Evolutionary conservation across 179 eudicot genomes (phyloP).

Genomic region (Silene coronaria): DNA sequence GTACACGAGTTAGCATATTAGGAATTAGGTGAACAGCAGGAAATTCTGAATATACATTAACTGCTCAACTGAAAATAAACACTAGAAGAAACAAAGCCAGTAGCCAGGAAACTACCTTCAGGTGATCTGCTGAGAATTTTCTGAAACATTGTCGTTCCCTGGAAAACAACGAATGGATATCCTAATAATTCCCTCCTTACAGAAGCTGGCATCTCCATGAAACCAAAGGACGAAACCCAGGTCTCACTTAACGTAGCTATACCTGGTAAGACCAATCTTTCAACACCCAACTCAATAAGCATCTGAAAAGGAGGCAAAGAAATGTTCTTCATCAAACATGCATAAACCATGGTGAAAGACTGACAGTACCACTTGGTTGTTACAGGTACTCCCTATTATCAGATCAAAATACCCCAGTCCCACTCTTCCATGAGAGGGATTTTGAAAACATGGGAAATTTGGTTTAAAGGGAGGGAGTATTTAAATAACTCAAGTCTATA

Average conservation of each 20-base stretch:
- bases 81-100: constrained; percentile 8
- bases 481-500: neutral
- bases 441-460: no score
- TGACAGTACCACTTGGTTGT: no score
- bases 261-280: constrained; percentile 44
- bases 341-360: neutral
- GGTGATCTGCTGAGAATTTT: constrained; percentile 29
- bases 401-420: no score
- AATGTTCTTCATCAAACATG: neutral
- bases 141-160: constrained; percentile 42
- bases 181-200: constrained; percentile 32
- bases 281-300: constrained; percentile 44
- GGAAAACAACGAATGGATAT: constrained; percentile 40
- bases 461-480: neutral
- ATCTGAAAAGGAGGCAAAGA: constrained; percentile 29
- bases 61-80: constrained; percentile 1
- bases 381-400: no score
- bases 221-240: constrained; percentile 45
- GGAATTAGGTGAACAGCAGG: constrained; percentile 8
- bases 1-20: constrained; percentile 5
- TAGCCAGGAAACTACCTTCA: constrained; percentile 17
- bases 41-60: neutral
- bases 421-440: no score
- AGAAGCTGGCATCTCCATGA: constrained; percentile 33
- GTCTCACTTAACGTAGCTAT: constrained; percentile 42